Conservation (phyloP, 2,329 filamentous ascomycete species). For the Trichoderma sp. region DNA sequence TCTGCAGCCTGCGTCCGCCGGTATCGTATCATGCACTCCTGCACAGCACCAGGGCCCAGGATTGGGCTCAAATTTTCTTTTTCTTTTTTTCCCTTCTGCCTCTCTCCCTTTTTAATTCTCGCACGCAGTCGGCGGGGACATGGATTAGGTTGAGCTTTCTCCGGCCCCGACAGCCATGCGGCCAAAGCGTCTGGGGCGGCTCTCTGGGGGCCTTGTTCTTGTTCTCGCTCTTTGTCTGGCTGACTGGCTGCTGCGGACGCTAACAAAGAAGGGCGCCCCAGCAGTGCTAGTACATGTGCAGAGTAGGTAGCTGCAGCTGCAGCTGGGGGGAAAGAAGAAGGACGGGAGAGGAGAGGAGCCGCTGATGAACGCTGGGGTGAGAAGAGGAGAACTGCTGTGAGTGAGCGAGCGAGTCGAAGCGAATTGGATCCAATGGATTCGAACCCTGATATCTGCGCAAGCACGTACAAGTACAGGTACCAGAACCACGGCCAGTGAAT, state of each 20-base stretch:
- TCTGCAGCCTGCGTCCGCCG: conserved; percentile 24
- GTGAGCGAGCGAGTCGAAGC: too few relatives aligned
- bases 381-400: too few relatives aligned
- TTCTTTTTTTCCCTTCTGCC: too few relatives aligned
- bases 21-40: conserved; percentile 24
- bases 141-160: conserved; percentile 10
- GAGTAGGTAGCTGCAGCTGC: too few relatives aligned
- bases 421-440: too few relatives aligned
- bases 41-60: conserved; percentile 2
- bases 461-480: too few relatives aligned
- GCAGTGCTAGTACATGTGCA: background rate
- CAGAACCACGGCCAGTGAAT: too few relatives aligned
- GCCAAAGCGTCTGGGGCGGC: conserved; percentile 27
- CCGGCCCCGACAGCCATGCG: conserved; percentile 25
- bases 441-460: too few relatives aligned
- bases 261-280: background rate
- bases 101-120: background rate
- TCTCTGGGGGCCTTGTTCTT: background rate
- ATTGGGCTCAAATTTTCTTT: too few relatives aligned
- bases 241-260: conserved; percentile 16
- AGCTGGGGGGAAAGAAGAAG: too few relatives aligned
- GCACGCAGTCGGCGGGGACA: background rate
- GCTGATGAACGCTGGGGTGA: too few relatives aligned
- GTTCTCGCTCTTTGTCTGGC: conserved; percentile 6
- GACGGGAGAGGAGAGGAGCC: too few relatives aligned